Conservation (phyloP, 2,329 filamentous ascomycete species). For the Neophaeococcomyces aloes region DNA sequence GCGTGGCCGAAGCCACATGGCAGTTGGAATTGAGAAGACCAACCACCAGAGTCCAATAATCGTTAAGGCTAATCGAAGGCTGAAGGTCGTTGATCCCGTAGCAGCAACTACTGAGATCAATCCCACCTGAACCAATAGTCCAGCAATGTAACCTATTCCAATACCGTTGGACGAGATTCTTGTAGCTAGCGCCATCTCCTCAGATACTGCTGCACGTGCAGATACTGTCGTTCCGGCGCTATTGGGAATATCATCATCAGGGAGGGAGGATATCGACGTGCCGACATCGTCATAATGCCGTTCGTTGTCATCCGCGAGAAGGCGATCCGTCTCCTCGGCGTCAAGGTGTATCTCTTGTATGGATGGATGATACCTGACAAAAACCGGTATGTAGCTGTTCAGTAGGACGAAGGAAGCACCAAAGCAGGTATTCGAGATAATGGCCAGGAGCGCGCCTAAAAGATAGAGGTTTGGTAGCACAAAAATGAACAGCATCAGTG, state of each 20-base stretch:
- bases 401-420: conserved; percentile 90
- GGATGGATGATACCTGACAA: conserved; percentile 73
- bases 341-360: conserved; percentile 21
- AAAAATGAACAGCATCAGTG: conserved; percentile 81
- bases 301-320: conserved; percentile 8
- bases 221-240: conserved; percentile 10
- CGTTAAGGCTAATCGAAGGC: conserved; percentile 76
- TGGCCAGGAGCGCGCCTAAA: conserved; percentile 70
- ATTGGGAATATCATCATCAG: conserved; percentile 24
- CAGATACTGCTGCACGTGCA: conserved; percentile 37
- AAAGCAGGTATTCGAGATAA: conserved; percentile 86
- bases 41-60: conserved; percentile 89
- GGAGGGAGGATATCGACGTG: conserved; percentile 16
- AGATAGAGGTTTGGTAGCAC: conserved; percentile 66
- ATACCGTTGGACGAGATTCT: conserved; percentile 87
- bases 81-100: conserved; percentile 69
- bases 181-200: conserved; percentile 70
- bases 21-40: conserved; percentile 76
- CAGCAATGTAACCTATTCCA: conserved; percentile 84
- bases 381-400: conserved; percentile 85
- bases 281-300: conserved; percentile 10
- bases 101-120: conserved; percentile 66
- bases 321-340: conserved; percentile 7
- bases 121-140: conserved; percentile 70
- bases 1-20: conserved; percentile 74